Base-by-base conservation (phyloP, 306 rosid genomes). In the Psophocarpus tetragonolobus region DNA sequence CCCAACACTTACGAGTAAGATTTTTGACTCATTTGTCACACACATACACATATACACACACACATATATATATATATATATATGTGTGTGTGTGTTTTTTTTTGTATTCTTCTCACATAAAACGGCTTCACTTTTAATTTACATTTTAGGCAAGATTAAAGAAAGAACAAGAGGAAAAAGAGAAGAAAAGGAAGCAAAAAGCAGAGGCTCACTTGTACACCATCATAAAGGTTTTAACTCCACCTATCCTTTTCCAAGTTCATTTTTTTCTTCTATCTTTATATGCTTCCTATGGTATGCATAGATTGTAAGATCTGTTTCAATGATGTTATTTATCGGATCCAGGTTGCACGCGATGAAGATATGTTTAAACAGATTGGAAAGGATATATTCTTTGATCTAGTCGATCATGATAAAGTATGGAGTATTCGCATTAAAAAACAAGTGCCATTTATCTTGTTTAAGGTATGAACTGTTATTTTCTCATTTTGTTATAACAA, bases 381-480 rank as follows among this genome's bases (percentile, higher is more conserved):
- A 60, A 14, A 29, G 21, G 39, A 60, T 29, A 7, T 27, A 60
- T 60, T 29, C 18, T 60, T 60, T 60, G 66, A 60, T 60, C 66
- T 60, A 60, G 66, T 60, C 4, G 66, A 60, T 60, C 66, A 60
- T 60, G 66, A 60, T 29, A 60, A 60, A 60, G 66, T 29, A 14
- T 2, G 36, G n/a, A 60, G 66, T 60, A 13, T 60, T 15, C 66
- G 39, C 66, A 29, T 60, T 29, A 6, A 14, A 60, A 60, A 60
- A 60, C 39, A 6, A 60, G 3, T 60, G 66, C 66, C 66, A 60
- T 60, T 60, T 60, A 29, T 29, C 39, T 6, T 3, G 12, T 32
- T 60, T 60, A 29, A 60, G 66, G 66, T 60, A 60, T 29, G 39
- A 14, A 6, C 23, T 60, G 14, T 58, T 26, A 54, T 21, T 57